Conservation (phyloP, 768 basidiomycete genomes). For the Leccinum variicolor region DNA sequence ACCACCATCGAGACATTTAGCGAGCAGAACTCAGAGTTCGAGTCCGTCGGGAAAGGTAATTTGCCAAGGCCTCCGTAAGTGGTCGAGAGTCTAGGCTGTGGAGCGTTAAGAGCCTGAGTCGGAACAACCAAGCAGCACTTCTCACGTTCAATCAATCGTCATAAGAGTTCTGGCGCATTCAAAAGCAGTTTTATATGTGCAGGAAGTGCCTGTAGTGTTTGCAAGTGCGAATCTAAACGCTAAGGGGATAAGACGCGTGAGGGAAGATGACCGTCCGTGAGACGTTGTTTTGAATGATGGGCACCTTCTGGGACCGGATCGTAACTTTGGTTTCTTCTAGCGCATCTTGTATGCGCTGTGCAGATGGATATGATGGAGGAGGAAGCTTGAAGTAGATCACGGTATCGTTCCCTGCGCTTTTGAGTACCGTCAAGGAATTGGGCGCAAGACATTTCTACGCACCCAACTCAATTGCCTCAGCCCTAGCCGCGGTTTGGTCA, state of each 20-base stretch:
- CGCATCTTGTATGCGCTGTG: conserved; percentile 58
- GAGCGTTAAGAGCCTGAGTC: conserved; percentile 76
- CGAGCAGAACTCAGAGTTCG: conserved; percentile 50
- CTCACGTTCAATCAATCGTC: conserved; percentile 80
- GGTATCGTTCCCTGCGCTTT: conserved; percentile 83
- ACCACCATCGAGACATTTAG: no score
- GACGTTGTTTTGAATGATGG: conserved; percentile 40
- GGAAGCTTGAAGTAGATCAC: conserved; percentile 82
- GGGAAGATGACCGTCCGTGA: conserved; percentile 39
- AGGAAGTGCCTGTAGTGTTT: conserved; percentile 70
- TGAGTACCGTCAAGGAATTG: conserved; percentile 34
- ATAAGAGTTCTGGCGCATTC: conserved; percentile 89
- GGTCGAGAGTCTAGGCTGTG: conserved; percentile 89
- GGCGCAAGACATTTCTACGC: conserved; percentile 37
- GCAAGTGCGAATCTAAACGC: conserved; percentile 59
- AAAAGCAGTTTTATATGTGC: conserved; percentile 87
- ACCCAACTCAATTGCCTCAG: conserved; percentile 92
- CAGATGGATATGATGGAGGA: conserved; percentile 82
- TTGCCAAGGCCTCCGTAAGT: conserved; percentile 63
- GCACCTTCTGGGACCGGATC: conserved; percentile 46
- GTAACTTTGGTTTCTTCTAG: conserved; percentile 58
- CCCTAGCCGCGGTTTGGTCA: conserved; percentile 36
- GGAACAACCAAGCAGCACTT: conserved; percentile 87
- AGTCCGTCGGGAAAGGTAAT: conserved; percentile 69
- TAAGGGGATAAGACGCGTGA: background rate